Conservation (phyloP, 164 flowering plant genomes). For the Aristolochia contorta region DNA sequence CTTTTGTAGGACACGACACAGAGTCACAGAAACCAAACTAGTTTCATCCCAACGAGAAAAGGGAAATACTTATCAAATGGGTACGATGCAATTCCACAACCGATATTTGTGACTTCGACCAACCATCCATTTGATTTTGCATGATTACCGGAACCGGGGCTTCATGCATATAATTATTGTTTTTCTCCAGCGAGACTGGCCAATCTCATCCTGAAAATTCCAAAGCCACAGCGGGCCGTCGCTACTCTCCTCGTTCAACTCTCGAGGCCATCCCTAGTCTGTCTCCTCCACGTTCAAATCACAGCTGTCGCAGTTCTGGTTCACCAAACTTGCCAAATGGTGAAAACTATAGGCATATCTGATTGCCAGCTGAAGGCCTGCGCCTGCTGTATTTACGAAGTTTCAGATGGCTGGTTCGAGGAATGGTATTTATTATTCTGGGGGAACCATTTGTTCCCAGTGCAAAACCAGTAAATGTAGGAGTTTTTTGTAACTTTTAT, state of each 20-base stretch:
- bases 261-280: conserved; percentile 34
- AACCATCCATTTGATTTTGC: conserved; percentile 2
- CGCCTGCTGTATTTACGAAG: too few species aligned
- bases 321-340: conserved; percentile 6
- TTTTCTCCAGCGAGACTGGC: conserved; percentile 40
- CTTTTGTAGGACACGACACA: conserved; percentile 14
- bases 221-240: conserved; percentile 21
- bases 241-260: conserved; percentile 35
- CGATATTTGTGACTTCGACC: not conserved
- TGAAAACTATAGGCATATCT: too few species aligned
- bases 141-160: conserved; percentile 6
- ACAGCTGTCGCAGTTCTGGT: conserved; percentile 7
- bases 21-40: conserved; percentile 15
- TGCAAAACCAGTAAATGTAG: too few species aligned
- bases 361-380: too few species aligned
- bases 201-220: conserved; percentile 31
- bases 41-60: conserved; percentile 4
- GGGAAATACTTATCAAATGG: conserved; percentile 8
- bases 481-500: too few species aligned
- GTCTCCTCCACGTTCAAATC: conserved; percentile 24
- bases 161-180: conserved; percentile 20
- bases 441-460: too few species aligned
- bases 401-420: too few species aligned
- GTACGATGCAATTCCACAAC: conserved; percentile 3
- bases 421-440: too few species aligned